A percentile compares a stretch with the other conserved stretches of the same genome.
phyloP scores from a whole-genome alignment of 768 basidiomycete species.

The Leccinum longicurvipes region DNA sequence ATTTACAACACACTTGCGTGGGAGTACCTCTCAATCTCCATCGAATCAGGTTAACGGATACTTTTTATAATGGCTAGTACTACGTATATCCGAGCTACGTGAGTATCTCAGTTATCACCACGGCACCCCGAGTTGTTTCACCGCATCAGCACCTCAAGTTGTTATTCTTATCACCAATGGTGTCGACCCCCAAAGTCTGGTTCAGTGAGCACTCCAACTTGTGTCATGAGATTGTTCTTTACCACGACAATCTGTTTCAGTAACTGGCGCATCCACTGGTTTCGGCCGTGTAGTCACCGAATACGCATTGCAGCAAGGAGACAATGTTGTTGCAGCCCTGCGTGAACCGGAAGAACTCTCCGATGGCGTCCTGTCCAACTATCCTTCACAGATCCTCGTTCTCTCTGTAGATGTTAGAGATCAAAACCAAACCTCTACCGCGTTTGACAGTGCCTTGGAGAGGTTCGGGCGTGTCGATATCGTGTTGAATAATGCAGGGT shows the following conservation, averaged over 20 bases:
- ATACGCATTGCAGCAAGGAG: constrained; percentile 35
- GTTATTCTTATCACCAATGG: constrained; percentile 1
- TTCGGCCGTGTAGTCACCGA: constrained; percentile 37
- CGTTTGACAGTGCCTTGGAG: constrained; percentile 33
- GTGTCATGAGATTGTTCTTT: neutral
- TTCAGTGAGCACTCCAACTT: constrained; percentile 15
- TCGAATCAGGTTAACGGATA: neutral
- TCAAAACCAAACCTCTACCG: constrained; percentile 29
- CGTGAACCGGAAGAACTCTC: constrained; percentile 31
- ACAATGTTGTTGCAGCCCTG: constrained; percentile 41
- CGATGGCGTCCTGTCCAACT: constrained; percentile 26
- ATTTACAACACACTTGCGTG: neutral
- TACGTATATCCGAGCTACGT: neutral
- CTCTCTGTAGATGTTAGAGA: constrained; percentile 40
- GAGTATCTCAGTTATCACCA: neutral
- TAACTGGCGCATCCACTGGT: constrained; percentile 40
- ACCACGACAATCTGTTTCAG: constrained; percentile 18
- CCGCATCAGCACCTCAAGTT: neutral
- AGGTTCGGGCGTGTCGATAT: constrained; percentile 43
- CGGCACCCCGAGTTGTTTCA: neutral
- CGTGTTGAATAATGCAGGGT: constrained; percentile 44
- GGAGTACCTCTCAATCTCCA: too few species aligned
- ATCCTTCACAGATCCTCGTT: constrained; percentile 34
- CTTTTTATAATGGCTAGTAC: neutral
- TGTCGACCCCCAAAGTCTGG: constrained; percentile 18